phyloP scores from a whole-genome alignment of 2,329 filamentous ascomycete genomes.

The Claviceps monticola region DNA sequence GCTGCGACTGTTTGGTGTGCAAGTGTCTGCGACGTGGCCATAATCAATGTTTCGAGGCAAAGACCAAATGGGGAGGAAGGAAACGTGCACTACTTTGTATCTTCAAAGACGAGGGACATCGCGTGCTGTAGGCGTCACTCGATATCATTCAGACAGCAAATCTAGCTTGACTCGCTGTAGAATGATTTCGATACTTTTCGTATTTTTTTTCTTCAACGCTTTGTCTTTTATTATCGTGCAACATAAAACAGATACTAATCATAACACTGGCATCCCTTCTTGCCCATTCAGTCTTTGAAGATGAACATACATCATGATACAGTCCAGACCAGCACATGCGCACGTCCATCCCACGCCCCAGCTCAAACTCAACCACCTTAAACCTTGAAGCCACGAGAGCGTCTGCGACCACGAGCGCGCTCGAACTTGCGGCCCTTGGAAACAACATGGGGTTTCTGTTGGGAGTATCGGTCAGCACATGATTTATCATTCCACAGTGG shows the following conservation, averaged over 20 bases:
- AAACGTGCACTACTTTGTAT: no score
- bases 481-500: background rate
- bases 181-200: no score
- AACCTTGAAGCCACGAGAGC: conserved; percentile 99
- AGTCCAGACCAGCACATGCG: conserved; percentile 3
- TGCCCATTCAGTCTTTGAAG: conserved; percentile 8
- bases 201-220: no score
- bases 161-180: no score
- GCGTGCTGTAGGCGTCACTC: no score
- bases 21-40: no score
- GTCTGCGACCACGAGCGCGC: conserved; percentile 94
- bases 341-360: conserved; percentile 8
- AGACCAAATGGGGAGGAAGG: no score
- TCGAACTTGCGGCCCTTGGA: conserved; percentile 99
- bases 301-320: background rate
- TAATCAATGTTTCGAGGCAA: no score
- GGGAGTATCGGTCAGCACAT: background rate
- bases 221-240: no score
- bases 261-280: conserved; percentile 16
- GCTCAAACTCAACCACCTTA: conserved; percentile 40
- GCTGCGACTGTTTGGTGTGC: no score
- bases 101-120: no score
- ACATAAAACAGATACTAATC: conserved; percentile 9
- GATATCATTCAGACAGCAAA: no score
- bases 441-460: conserved; percentile 84